A percentile compares a stretch with the other conserved stretches of the same genome.
Conservation (phyloP, 2,329 filamentous ascomycete genomes). For the Davidsoniella neocaledoniae region DNA sequence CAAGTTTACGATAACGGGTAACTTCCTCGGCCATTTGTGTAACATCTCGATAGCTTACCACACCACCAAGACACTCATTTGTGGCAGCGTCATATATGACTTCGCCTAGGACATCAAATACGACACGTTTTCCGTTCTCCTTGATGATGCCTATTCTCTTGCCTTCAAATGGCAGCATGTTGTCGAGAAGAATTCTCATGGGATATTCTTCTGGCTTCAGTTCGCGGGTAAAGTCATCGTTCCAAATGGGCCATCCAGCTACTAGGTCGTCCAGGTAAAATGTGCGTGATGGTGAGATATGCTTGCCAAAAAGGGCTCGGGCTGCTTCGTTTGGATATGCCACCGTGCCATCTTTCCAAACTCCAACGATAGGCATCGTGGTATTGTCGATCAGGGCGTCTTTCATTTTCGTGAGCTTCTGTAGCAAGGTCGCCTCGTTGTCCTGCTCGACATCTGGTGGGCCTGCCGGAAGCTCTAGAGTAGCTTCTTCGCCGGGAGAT, state of each 20-base stretch:
- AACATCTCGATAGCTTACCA: constrained; percentile 56
- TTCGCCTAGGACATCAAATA: constrained; percentile 52
- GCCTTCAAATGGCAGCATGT: constrained; percentile 40
- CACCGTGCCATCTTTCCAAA: constrained; percentile 67
- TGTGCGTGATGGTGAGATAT: constrained; percentile 20
- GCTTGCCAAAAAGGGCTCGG: constrained; percentile 30
- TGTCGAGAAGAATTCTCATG: constrained; percentile 45
- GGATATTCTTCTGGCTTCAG: constrained; percentile 47
- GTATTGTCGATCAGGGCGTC: constrained; percentile 63
- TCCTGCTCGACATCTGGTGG: neutral
- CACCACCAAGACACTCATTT: constrained; percentile 56
- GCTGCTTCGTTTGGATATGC: constrained; percentile 56
- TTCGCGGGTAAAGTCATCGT: constrained; percentile 45
- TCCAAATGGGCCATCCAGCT: constrained; percentile 42
- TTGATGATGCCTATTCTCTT: constrained; percentile 48
- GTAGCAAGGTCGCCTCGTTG: constrained; percentile 43
- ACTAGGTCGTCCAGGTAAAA: constrained; percentile 34
- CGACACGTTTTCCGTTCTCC: constrained; percentile 30
- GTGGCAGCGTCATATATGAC: constrained; percentile 48
- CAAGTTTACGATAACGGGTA: constrained; percentile 48
- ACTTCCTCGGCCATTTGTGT: constrained; percentile 55
- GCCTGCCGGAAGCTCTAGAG: neutral
- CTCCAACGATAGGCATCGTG: constrained; percentile 55
- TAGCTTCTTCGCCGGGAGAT: neutral
- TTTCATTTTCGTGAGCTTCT: constrained; percentile 60